Percentiles rank a stretch among this genome's conserved stretches.
phyloP scores from a whole-genome alignment of 2,329 filamentous ascomycete species.

The Parastagonospora nodorum region DNA sequence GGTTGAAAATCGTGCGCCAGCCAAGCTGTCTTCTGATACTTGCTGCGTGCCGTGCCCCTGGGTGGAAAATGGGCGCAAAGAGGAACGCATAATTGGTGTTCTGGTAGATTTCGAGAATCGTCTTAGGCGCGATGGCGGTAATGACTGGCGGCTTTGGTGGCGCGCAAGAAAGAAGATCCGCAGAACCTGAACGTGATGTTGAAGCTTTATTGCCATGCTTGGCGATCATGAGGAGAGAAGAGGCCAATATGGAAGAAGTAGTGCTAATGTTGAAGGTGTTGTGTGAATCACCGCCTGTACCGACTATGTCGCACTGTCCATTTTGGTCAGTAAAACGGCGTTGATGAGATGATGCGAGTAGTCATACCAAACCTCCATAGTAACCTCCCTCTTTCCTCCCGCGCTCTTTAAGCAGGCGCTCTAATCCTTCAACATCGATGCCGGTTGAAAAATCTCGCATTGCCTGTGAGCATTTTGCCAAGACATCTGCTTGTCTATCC shows the following conservation, averaged over 20 bases:
- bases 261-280: conserved; percentile 99
- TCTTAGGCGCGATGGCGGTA: conserved; percentile 71
- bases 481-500: conserved; percentile 82
- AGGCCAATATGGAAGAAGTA: conserved; percentile 89
- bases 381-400: conserved; percentile 74
- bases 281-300: conserved; percentile 93
- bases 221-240: conserved; percentile 79
- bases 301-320: conserved; percentile 83
- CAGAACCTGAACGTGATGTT: conserved; percentile 93
- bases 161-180: conserved; percentile 83
- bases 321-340: conserved; percentile 4
- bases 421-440: conserved; percentile 69
- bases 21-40: conserved; percentile 85
- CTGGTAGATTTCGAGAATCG: conserved; percentile 74
- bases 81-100: conserved; percentile 91
- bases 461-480: conserved; percentile 79
- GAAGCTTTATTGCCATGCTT: conserved; percentile 97
- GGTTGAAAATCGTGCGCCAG: conserved; percentile 96
- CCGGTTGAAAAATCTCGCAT: conserved; percentile 82
- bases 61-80: conserved; percentile 95
- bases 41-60: conserved; percentile 88
- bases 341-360: background rate
- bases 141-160: conserved; percentile 74
- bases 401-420: conserved; percentile 63
- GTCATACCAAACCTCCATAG: conserved; percentile 76